These are phyloP conservation scores for Eutrema heterophyllum DNA, from an alignment of 345 rosid genomes.

Conservation along the genomic window DNA sequence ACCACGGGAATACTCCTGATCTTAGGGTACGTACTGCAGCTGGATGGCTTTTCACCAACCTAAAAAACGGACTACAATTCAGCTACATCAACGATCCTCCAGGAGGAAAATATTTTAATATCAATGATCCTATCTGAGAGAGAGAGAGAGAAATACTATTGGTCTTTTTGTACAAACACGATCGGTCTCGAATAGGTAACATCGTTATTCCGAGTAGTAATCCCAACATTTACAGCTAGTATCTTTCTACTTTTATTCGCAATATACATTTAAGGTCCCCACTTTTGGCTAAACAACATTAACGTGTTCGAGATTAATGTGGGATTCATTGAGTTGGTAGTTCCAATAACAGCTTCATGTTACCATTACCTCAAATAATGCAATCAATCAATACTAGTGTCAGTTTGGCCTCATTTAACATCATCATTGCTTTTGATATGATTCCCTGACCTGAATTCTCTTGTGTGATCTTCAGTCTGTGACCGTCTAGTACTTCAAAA, in stretches of 20 bases:
- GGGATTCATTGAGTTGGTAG: slow-evolving; percentile 51
- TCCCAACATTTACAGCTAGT: neutral
- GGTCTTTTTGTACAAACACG: no score
- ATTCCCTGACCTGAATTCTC: slow-evolving; percentile 53
- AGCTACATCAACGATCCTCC: no score
- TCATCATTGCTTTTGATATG: neutral
- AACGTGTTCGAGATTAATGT: slow-evolving; percentile 47
- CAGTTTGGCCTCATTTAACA: neutral
- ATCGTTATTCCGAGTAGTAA: no score
- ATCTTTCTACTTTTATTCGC: slow-evolving; percentile 13
- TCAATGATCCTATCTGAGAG: no score
- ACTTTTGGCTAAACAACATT: no score
- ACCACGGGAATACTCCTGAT: no score
- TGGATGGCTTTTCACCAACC: no score
- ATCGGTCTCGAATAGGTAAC: no score
- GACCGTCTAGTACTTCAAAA: slow-evolving; percentile 84
- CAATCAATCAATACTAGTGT: neutral
- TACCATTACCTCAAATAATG: slow-evolving; percentile 33
- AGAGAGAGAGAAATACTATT: no score
- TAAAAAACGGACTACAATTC: no score
- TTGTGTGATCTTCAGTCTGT: slow-evolving; percentile 56
- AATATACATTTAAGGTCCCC: neutral
- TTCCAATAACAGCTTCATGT: slow-evolving; percentile 92
- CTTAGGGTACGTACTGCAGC: no score
- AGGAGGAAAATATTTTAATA: no score